Evolutionary conservation across 768 basidiomycete genomes (phyloP).

Genomic region (Russula griseocarnosa): DNA sequence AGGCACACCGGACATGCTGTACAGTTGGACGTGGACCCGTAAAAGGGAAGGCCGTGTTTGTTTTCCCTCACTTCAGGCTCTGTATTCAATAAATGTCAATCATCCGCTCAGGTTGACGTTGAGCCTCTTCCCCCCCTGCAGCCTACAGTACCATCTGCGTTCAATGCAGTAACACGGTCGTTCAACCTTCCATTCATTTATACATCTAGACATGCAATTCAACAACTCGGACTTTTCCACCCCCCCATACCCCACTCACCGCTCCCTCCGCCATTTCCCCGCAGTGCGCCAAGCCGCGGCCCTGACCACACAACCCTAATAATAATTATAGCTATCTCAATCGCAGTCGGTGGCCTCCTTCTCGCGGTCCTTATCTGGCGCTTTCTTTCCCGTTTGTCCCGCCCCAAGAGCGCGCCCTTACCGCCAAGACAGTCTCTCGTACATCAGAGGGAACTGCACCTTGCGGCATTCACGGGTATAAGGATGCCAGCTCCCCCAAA

Average conservation of each 20-base stretch:
- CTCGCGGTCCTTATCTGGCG: slow-evolving; percentile 39
- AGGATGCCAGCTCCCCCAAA: slow-evolving; percentile 24
- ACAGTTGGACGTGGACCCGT: no score
- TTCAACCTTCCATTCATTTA: slow-evolving; percentile 8
- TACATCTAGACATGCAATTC: not conserved
- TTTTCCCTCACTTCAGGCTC: no score
- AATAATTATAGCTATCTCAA: slow-evolving; percentile 49
- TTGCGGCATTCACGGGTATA: slow-evolving; percentile 41
- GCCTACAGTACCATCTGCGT: not conserved
- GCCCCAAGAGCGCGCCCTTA: slow-evolving; percentile 43
- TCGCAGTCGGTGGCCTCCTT: slow-evolving; percentile 41
- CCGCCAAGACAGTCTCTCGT: slow-evolving; percentile 66
- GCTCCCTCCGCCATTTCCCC: slow-evolving; percentile 10
- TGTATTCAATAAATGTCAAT: no score
- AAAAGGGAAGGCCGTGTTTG: no score
- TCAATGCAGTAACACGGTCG: slow-evolving; percentile 12
- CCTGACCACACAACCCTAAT: slow-evolving; percentile 37
- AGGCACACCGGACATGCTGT: no score
- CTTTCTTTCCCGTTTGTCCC: slow-evolving; percentile 37
- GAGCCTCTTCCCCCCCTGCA: no score
- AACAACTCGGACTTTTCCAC: not conserved
- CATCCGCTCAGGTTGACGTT: no score
- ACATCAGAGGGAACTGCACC: slow-evolving; percentile 51
- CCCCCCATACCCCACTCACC: not conserved
- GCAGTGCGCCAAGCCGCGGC: not conserved